phyloP scores from a whole-genome alignment of 192 early-diverging fungal genomes.

The Dissophora globulifera region DNA sequence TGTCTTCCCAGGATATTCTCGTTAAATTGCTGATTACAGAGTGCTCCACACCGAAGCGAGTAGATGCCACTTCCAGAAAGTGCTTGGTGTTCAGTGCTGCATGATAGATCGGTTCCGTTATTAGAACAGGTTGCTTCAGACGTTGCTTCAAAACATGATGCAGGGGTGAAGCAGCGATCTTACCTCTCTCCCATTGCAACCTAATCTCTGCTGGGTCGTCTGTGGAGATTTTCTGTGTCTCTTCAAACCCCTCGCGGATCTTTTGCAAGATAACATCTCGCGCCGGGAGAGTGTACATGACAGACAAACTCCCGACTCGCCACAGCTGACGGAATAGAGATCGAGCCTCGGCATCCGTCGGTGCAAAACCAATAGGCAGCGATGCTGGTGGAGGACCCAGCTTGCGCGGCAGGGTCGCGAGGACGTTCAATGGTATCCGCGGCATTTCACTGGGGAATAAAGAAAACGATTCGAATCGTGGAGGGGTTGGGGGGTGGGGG shows the following conservation, averaged over 20 bases:
- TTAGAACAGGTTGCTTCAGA: too few species aligned
- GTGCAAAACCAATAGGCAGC: constrained; percentile 14
- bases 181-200: constrained; percentile 39
- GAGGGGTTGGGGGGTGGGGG: too few species aligned
- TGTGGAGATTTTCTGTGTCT: constrained; percentile 7
- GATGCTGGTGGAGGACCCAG: constrained; percentile 31
- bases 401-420: constrained; percentile 20
- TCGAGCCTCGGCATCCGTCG: constrained; percentile 37
- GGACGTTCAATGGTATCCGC: constrained; percentile 39
- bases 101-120: too few species aligned
- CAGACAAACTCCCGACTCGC: constrained; percentile 34
- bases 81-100: constrained; percentile 33
- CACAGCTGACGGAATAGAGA: constrained; percentile 38
- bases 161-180: too few species aligned
- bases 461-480: not conserved
- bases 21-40: constrained; percentile 35
- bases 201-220: constrained; percentile 9
- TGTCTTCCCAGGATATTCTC: constrained; percentile 16
- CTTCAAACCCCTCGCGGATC: constrained; percentile 46
- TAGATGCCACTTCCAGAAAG: constrained; percentile 43
- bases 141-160: too few species aligned
- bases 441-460: constrained; percentile 18
- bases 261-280: constrained; percentile 24
- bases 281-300: constrained; percentile 43
- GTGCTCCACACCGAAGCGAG: constrained; percentile 44